phyloP scores from a whole-genome alignment of 257 asterid genomes.

The Ophiorrhiza pumila region DNA sequence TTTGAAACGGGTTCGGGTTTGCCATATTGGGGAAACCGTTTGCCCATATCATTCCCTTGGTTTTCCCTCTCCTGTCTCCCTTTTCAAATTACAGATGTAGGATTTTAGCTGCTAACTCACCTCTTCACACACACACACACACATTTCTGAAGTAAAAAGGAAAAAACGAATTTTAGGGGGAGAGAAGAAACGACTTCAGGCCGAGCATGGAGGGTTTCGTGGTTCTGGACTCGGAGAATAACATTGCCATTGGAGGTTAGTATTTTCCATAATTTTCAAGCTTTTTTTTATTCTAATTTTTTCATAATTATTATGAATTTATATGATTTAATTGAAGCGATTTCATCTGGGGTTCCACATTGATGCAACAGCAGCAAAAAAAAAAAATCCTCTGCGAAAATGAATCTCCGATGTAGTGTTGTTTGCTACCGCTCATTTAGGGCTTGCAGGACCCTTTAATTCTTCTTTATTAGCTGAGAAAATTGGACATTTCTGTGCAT shows the following conservation, averaged over 20 bases:
- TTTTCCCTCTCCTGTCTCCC: constrained; percentile 1
- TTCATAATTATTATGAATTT: not conserved
- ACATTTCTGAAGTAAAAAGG: too few species aligned
- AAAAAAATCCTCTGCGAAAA: too few species aligned
- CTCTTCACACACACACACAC: not conserved
- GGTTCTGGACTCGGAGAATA: constrained; percentile 31
- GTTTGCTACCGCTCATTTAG: not conserved
- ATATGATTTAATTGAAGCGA: not conserved
- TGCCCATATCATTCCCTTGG: not conserved
- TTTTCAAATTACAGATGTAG: not conserved
- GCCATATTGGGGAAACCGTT: not conserved
- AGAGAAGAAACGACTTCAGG: not conserved
- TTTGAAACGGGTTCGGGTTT: not conserved
- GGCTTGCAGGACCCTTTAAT: not conserved
- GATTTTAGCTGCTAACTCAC: not conserved
- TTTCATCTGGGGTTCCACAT: not conserved
- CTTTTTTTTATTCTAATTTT: not conserved
- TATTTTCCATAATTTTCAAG: not conserved
- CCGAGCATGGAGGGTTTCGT: constrained; percentile 27
- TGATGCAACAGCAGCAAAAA: not conserved
- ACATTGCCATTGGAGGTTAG: constrained; percentile 31
- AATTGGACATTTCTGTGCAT: not conserved
- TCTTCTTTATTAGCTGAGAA: not conserved
- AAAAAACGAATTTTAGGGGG: not conserved
- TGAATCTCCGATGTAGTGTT: not conserved